Percentiles rank a stretch among this genome's conserved stretches.
phyloP scores from a whole-genome alignment of 805 yeast genomes.

The Kazachstania taianensis region DNA sequence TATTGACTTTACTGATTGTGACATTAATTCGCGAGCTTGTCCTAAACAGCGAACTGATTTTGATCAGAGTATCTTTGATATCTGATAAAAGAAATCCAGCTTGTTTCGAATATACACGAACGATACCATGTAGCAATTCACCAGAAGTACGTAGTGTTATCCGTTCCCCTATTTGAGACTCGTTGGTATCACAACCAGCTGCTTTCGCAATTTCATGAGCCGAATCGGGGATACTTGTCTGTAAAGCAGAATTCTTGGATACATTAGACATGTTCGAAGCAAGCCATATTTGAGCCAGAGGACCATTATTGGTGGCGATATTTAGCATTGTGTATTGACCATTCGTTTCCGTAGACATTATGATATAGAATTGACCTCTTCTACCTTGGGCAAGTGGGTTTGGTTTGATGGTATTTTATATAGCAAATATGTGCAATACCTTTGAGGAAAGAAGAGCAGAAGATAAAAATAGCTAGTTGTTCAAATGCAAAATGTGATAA shows the following conservation, averaged over 20 bases:
- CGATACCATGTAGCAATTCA: constrained; percentile 77
- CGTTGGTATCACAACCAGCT: constrained; percentile 21
- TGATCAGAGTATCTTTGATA: constrained; percentile 63
- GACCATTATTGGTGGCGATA: constrained; percentile 54
- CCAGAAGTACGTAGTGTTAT: constrained; percentile 77
- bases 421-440: no score
- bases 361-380: neutral
- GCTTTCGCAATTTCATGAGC: constrained; percentile 52
- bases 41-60: constrained; percentile 57
- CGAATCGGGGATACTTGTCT: constrained; percentile 60
- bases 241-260: constrained; percentile 44
- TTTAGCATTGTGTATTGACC: constrained; percentile 8
- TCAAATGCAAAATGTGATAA: no score
- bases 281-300: constrained; percentile 83
- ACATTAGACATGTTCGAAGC: constrained; percentile 61
- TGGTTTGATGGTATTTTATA: no score
- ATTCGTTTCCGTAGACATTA: neutral
- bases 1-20: constrained; percentile 50
- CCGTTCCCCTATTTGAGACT: constrained; percentile 34
- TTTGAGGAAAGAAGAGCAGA: no score
- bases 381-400: neutral
- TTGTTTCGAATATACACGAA: constrained; percentile 74
- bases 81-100: constrained; percentile 78
- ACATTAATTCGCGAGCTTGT: constrained; percentile 39
- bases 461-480: no score